phyloP scores from a whole-genome alignment of 2,329 filamentous ascomycete species.

The Fusarium torulosum region DNA sequence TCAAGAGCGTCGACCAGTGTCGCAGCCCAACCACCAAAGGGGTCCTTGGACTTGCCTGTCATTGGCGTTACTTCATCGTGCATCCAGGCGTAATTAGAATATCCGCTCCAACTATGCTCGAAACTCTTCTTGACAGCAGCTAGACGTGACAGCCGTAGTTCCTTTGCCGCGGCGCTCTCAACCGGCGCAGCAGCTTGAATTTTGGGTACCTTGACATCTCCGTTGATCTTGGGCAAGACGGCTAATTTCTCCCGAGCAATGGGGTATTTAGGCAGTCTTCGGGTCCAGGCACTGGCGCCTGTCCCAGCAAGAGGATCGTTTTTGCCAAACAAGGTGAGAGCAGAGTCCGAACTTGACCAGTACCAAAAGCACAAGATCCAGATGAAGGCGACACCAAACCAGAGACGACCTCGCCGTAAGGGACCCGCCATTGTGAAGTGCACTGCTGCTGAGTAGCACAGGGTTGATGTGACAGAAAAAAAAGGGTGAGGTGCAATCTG shows the following conservation, averaged over 20 bases:
- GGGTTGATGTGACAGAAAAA: slow-evolving; percentile 18
- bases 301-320: slow-evolving; percentile 42
- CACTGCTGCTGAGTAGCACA: slow-evolving; percentile 17
- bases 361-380: slow-evolving; percentile 47
- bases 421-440: slow-evolving; percentile 37
- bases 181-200: slow-evolving; percentile 52
- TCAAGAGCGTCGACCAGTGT: slow-evolving; percentile 74
- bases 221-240: slow-evolving; percentile 53
- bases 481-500: slow-evolving; percentile 15
- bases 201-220: slow-evolving; percentile 42
- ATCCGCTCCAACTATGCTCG: slow-evolving; percentile 68
- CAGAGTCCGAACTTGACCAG: slow-evolving; percentile 37
- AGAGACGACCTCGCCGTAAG: slow-evolving; percentile 45
- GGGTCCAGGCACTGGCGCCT: slow-evolving; percentile 43
- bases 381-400: slow-evolving; percentile 41
- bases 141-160: slow-evolving; percentile 55
- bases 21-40: slow-evolving; percentile 74
- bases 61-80: slow-evolving; percentile 72
- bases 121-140: slow-evolving; percentile 64
- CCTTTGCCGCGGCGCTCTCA: slow-evolving; percentile 44
- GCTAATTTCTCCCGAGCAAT: slow-evolving; percentile 42
- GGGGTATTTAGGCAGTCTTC: slow-evolving; percentile 41
- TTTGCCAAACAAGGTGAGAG: slow-evolving; percentile 35
- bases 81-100: slow-evolving; percentile 72
- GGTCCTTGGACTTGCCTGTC: slow-evolving; percentile 62